These are phyloP conservation scores for Trametes polyzona DNA, from an alignment of 1,284 basidiomycete species.

Conservation along the genomic window DNA sequence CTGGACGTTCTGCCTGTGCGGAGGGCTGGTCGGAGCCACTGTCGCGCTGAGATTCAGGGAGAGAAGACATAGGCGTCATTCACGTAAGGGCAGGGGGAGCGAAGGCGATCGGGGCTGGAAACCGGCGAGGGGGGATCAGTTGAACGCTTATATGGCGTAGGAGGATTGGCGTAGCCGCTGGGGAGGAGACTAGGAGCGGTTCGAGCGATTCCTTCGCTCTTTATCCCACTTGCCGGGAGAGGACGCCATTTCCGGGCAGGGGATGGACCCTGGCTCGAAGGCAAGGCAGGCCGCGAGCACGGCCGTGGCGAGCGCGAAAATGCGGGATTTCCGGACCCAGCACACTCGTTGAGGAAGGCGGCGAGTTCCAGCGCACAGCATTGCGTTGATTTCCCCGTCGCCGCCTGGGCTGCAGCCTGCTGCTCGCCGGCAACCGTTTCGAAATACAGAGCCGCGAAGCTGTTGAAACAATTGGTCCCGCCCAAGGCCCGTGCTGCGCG, in stretches of 20 bases:
- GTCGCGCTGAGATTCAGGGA: conserved; percentile 25
- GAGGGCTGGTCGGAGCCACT: conserved; percentile 25
- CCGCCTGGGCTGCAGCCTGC: conserved; percentile 2
- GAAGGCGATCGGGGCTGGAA: conserved; percentile 38
- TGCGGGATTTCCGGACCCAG: background rate
- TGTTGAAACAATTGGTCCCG: conserved; percentile 26
- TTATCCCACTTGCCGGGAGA: conserved; percentile 1
- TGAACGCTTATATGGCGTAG: conserved; percentile 33
- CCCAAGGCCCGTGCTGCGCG: conserved; percentile 11
- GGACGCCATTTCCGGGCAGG: conserved; percentile 4
- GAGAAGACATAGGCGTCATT: conserved; percentile 39
- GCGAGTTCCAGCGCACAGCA: conserved; percentile 15
- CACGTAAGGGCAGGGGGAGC: conserved; percentile 36
- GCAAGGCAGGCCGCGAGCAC: background rate
- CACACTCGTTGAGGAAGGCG: conserved; percentile 12
- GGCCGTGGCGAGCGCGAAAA: conserved; percentile 10
- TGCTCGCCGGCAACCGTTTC: conserved; percentile 19
- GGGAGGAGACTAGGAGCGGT: conserved; percentile 2
- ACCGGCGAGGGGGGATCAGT: conserved; percentile 29
- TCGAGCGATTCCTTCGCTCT: background rate
- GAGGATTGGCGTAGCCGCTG: conserved; percentile 29
- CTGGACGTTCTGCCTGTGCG: conserved; percentile 51
- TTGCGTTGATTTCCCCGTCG: conserved; percentile 12
- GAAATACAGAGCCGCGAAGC: conserved; percentile 28
- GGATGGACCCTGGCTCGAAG: conserved; percentile 4